Conservation (phyloP, 345 rosid genomes). For the Salix brachista region DNA sequence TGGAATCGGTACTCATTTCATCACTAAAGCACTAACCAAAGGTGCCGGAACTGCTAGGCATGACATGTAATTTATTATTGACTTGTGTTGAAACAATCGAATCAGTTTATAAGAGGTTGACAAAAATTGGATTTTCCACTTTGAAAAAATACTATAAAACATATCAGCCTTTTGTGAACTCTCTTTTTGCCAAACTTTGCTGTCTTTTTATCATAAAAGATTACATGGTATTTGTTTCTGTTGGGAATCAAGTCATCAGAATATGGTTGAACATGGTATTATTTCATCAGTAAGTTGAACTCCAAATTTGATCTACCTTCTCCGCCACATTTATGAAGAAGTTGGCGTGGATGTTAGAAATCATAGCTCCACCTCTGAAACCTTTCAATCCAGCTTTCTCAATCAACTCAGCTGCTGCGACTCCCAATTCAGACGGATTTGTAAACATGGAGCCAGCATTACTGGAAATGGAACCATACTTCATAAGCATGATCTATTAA, state of each 20-base stretch:
- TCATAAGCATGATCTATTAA: neutral
- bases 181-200: neutral
- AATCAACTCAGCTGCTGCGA: neutral
- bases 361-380: neutral
- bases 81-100: neutral
- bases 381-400: neutral
- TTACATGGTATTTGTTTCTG: neutral
- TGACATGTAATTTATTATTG: neutral
- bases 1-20: constrained; percentile 58
- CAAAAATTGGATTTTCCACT: neutral
- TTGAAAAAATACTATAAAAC: neutral
- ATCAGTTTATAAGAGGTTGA: neutral
- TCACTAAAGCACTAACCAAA: constrained; percentile 63
- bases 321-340: neutral
- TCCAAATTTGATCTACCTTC: constrained; percentile 8
- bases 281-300: constrained; percentile 28
- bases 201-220: neutral
- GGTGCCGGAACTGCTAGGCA: constrained; percentile 20
- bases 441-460: neutral
- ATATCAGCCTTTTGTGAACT: neutral
- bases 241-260: neutral
- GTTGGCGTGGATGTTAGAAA: neutral
- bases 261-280: constrained; percentile 20
- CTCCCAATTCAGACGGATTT: neutral
- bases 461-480: neutral